These are phyloP conservation scores for Capronia epimyces DNA, from an alignment of 2,329 filamentous ascomycete species.

Conservation along the genomic window DNA sequence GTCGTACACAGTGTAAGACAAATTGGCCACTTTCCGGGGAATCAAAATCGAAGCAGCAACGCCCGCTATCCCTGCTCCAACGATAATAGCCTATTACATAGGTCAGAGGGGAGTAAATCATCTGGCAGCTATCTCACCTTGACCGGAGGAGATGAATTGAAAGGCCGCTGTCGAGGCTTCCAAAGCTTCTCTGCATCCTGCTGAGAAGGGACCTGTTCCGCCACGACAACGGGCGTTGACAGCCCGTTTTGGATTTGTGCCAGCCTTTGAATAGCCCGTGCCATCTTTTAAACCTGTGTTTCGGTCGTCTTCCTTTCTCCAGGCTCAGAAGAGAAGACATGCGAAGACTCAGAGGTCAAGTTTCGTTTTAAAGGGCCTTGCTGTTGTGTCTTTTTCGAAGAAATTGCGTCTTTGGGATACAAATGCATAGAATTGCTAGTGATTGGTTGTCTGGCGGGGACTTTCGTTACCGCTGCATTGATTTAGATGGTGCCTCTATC, in stretches of 20 bases:
- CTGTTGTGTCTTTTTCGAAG: neutral
- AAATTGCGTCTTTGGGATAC: neutral
- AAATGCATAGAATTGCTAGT: neutral
- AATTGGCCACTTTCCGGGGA: slow-evolving; percentile 14
- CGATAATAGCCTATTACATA: slow-evolving; percentile 10
- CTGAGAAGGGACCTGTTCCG: neutral
- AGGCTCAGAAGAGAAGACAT: neutral
- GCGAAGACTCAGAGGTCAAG: no score
- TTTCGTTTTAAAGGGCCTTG: neutral
- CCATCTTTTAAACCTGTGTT: slow-evolving; percentile 2
- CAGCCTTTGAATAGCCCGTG: slow-evolving; percentile 13
- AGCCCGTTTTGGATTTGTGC: slow-evolving; percentile 10
- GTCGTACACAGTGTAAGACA: slow-evolving; percentile 19
- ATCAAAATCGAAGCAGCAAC: slow-evolving; percentile 18
- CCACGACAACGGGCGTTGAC: slow-evolving; percentile 1
- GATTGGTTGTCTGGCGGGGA: neutral
- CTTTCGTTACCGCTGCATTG: neutral
- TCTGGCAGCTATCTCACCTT: slow-evolving; percentile 10
- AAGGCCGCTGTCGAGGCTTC: slow-evolving; percentile 17
- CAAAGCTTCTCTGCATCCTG: slow-evolving; percentile 2
- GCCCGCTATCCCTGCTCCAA: slow-evolving; percentile 12
- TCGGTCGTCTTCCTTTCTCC: neutral
- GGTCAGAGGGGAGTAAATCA: neutral
- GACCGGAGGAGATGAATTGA: slow-evolving; percentile 12
- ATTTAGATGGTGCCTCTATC: slow-evolving; percentile 30